Percentiles rank a stretch among this genome's conserved stretches.
phyloP scores from a whole-genome alignment of 371 early-diverging fungal species.

The Saksenaea oblongispora region DNA sequence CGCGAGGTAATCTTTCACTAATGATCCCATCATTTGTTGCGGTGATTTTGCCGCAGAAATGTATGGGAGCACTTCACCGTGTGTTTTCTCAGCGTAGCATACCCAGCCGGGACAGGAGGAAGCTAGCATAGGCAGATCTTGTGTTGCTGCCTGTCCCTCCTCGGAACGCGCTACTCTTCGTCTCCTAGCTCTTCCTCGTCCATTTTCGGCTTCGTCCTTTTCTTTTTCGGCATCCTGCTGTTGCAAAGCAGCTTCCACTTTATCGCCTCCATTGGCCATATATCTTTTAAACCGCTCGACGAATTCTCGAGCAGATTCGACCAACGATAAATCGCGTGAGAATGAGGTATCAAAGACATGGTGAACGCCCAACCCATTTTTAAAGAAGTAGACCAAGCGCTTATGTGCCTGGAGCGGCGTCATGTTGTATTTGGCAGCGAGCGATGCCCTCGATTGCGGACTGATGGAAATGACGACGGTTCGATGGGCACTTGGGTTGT shows the following conservation, averaged over 20 bases:
- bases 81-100: constrained; percentile 98
- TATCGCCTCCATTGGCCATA: constrained; percentile 46
- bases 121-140: constrained; percentile 73
- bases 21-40: constrained; percentile 93
- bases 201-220: constrained; percentile 13
- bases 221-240: constrained; percentile 30
- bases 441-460: constrained; percentile 90
- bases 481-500: constrained; percentile 46
- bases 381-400: constrained; percentile 66
- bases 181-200: constrained; percentile 24
- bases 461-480: constrained; percentile 82
- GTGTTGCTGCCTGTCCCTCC: constrained; percentile 20
- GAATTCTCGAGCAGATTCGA: constrained; percentile 90
- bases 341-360: constrained; percentile 88
- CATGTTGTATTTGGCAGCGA: constrained; percentile 84
- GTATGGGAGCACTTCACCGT: constrained; percentile 80
- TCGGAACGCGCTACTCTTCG: constrained; percentile 16
- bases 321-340: constrained; percentile 80
- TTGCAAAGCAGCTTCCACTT: constrained; percentile 35
- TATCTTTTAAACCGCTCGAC: constrained; percentile 64
- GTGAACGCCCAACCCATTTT: constrained; percentile 74
- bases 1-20: constrained; percentile 84
- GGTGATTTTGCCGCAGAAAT: constrained; percentile 90
- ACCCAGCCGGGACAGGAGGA: constrained; percentile 95
- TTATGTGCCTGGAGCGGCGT: constrained; percentile 61